Percentiles rank a stretch among this genome's conserved stretches.
These are phyloP conservation scores for Thalassiosira delicatula DNA, from an alignment of 352 stramenopile genomes.

Conservation along the genomic window DNA sequence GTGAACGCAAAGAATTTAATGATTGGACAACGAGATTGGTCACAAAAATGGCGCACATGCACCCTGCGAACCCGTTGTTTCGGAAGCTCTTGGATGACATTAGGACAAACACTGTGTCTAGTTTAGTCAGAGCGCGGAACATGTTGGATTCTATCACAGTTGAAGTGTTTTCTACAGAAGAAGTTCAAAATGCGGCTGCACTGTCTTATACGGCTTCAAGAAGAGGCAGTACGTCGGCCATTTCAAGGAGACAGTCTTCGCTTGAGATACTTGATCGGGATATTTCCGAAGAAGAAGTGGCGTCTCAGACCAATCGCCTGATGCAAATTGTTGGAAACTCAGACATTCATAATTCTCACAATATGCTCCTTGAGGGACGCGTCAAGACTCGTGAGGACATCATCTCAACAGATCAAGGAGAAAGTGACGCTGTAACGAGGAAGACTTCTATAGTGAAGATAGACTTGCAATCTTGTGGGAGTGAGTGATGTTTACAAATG, in stretches of 20 bases:
- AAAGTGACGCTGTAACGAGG: conserved; percentile 22
- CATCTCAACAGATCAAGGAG: conserved; percentile 26
- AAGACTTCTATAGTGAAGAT: conserved; percentile 43
- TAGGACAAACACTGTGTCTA: conserved; percentile 20
- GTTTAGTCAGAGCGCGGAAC: conserved; percentile 1
- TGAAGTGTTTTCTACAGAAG: conserved; percentile 34
- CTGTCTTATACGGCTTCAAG: conserved; percentile 25
- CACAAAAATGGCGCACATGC: conserved; percentile 17
- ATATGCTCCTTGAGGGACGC: conserved; percentile 25
- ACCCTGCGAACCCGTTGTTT: conserved; percentile 2
- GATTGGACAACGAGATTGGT: conserved; percentile 36
- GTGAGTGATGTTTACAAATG: conserved; percentile 10
- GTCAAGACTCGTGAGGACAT: conserved; percentile 30
- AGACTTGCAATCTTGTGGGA: conserved; percentile 33
- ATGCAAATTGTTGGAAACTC: conserved; percentile 32
- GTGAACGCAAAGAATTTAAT: conserved; percentile 32
- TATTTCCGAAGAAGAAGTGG: no score
- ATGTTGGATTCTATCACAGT: conserved; percentile 24
- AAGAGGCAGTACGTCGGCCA: neutral
- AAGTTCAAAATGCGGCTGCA: conserved; percentile 38
- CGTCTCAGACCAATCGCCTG: no score
- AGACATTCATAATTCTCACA: neutral
- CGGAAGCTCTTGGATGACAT: conserved; percentile 24
- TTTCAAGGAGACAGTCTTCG: conserved; percentile 4
- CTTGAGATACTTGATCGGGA: neutral